phyloP scores from a whole-genome alignment of 2,329 filamentous ascomycete species.

The Penicillium sp. region DNA sequence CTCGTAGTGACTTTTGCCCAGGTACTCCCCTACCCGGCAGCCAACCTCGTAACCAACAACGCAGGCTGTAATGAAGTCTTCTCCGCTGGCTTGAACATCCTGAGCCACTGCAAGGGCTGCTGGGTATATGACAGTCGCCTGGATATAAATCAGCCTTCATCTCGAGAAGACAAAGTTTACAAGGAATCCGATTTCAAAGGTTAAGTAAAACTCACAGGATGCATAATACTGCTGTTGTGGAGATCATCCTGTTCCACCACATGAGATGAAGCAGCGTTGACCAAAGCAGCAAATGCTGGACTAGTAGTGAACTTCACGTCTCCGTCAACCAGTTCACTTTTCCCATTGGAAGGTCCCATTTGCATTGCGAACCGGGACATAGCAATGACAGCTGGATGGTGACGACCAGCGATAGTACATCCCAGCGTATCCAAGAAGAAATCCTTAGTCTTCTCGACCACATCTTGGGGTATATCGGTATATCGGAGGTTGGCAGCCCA shows the following conservation, averaged over 20 bases:
- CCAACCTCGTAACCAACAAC: constrained; percentile 31
- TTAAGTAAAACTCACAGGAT: constrained; percentile 26
- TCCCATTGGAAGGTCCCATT: constrained; percentile 27
- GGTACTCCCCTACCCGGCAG: constrained; percentile 27
- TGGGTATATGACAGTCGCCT: constrained; percentile 31
- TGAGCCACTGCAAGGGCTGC: constrained; percentile 30
- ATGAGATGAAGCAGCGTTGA: constrained; percentile 31
- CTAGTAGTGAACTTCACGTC: constrained; percentile 19
- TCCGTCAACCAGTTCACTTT: constrained; percentile 27
- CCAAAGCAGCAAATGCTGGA: constrained; percentile 28
- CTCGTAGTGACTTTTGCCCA: constrained; percentile 31
- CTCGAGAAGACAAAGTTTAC: neutral
- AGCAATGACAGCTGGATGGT: constrained; percentile 26
- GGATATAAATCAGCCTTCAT: constrained; percentile 1
- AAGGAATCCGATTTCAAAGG: neutral
- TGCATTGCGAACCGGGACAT: constrained; percentile 21
- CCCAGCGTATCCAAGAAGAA: constrained; percentile 31
- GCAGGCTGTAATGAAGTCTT: constrained; percentile 30
- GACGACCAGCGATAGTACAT: constrained; percentile 29
- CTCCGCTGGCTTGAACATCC: constrained; percentile 24
- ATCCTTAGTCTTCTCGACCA: constrained; percentile 30
- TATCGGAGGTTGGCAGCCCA: constrained; percentile 22
- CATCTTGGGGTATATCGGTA: constrained; percentile 20
- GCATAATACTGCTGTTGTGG: constrained; percentile 33
- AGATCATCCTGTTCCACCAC: constrained; percentile 34